phyloP scores from a whole-genome alignment of 768 basidiomycete genomes.

The Paxillus involutus region DNA sequence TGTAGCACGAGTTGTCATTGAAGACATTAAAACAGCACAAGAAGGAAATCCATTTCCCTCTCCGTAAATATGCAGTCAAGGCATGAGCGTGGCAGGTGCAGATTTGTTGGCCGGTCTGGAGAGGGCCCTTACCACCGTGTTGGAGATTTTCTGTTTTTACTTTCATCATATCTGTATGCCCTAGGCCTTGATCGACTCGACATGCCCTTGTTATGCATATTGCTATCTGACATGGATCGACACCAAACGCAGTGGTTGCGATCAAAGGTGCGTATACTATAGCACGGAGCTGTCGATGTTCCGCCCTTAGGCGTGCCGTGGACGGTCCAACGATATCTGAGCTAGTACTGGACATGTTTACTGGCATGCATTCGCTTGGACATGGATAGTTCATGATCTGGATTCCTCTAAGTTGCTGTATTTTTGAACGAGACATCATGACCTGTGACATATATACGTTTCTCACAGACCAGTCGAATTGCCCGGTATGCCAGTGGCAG shows the following conservation, averaged over 20 bases:
- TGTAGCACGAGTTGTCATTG: conserved; percentile 75
- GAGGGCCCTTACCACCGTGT: conserved; percentile 6
- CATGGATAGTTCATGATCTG: too few species aligned
- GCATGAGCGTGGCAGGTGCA: conserved; percentile 50
- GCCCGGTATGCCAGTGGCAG: too few species aligned
- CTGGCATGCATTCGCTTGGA: too few species aligned
- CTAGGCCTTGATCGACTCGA: conserved; percentile 33
- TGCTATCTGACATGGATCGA: not conserved
- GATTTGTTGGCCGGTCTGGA: conserved; percentile 21
- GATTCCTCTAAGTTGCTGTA: too few species aligned
- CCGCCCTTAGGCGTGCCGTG: too few species aligned
- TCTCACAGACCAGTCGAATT: too few species aligned
- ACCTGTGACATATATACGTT: too few species aligned
- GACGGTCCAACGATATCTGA: too few species aligned
- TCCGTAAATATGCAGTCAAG: conserved; percentile 94
- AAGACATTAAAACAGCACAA: conserved; percentile 94
- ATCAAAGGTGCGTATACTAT: not conserved
- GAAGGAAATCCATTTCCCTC: conserved; percentile 93
- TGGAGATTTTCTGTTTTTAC: conserved; percentile 27
- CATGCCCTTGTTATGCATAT: conserved; percentile 31
- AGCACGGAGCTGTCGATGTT: not conserved
- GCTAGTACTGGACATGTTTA: too few species aligned
- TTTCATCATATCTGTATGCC: conserved; percentile 37
- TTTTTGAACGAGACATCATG: too few species aligned
- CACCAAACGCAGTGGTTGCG: not conserved